Base-by-base conservation (phyloP, 2,329 filamentous ascomycete species). In the Neonectria magnoliae region DNA sequence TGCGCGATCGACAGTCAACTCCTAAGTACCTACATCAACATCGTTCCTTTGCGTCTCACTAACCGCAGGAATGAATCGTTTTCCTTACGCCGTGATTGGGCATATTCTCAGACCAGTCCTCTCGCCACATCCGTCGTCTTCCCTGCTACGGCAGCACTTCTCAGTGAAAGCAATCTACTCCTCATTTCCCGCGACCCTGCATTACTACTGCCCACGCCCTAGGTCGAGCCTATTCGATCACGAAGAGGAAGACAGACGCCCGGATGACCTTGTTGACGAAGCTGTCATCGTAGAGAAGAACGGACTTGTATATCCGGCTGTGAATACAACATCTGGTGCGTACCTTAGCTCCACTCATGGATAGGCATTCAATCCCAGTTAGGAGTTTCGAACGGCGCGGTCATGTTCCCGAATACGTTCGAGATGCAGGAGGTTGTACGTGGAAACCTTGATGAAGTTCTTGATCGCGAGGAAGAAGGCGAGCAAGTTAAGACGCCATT, bases 391-490 rank as follows among this genome's bases (percentile, higher is more conserved):
- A 72, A 71, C 42, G 68, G 70, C 18, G 67, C 64, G 2, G 33
- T 62, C 33, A 68, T 71, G 68, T 69, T 58, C n/a, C 70, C 70
- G 5, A 70, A 72, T 44, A 71, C 70, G 2, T 70, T 69, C n/a
- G 61, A 53, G 48, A 64, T 66, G 65, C 68, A 72, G 14, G 68
- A 70, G 38, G 20, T 54, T 10, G 14, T 68, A 2, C 65, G 70
- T 4, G 44, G 29, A 44, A 63, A 66, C 47, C 58, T 67, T 45
- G 68, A 71, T 41, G 52, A 71, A 2, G 10, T 27, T 38, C 59
- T 69, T 31, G 70, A 71, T 41, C 62, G 62, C 6, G n/a, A 60
- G 18, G 67, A 67, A 0, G 38, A 57, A 14, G 66, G 64, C 16
- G 7, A 53, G 9, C 2, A 52, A 25, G 42, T 62, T 20, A 66